Evolutionary conservation across 495 filamentous ascomycete genomes (phyloP), one percentile per base, ranked within the genome.

Genomic region (Penicillium cataractarum): DNA sequence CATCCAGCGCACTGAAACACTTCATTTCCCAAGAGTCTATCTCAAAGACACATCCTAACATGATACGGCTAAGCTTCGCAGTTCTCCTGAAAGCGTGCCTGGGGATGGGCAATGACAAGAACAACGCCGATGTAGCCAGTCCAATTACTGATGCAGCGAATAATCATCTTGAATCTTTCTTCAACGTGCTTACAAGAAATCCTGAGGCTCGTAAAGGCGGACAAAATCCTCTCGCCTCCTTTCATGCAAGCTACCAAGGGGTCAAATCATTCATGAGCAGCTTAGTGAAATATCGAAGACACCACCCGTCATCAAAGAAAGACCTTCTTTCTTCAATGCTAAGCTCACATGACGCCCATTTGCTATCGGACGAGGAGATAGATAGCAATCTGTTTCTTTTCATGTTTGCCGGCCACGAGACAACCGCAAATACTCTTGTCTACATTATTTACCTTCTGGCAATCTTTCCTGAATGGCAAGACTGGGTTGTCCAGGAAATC

Each of bases 51-150:
- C 48, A 51, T 27, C 13, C 22, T 27, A n/a, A 29, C 24, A 29
- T 51, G 48, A 27, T 31, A 15, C 48, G 48, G 10, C 9, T 50
- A 24, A 29, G 46, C 33, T 37, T 37, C 12, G 12, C 33, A 12
- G 46, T 50, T 50, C 46, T 50, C 13, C 15, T 51, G 24, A 51
- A 51, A n/a, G 48, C 48, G 17, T 51, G 48, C 9, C 22, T 51
- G 13, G 48, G 48, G 12, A 15, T 50, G 27, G 48, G 29, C 6
- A 27, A 13, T 6, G 48, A 29, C 10, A 51, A 26, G 13, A n/a
- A 15, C 13, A 29, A 12, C 24, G 9, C 48, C 5, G 48, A 26
- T 12, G 13, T 9, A n/a, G 40, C n/a, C 6, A 44, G n/a, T 9
- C n/a, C 7, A 21, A 44, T 44, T 8, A 44, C n/a, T n/a, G 2